A percentile compares a stretch with the other conserved stretches of the same genome.
Conservation (phyloP, 805 yeast genomes). For the Metschnikowia noctiluminum region DNA sequence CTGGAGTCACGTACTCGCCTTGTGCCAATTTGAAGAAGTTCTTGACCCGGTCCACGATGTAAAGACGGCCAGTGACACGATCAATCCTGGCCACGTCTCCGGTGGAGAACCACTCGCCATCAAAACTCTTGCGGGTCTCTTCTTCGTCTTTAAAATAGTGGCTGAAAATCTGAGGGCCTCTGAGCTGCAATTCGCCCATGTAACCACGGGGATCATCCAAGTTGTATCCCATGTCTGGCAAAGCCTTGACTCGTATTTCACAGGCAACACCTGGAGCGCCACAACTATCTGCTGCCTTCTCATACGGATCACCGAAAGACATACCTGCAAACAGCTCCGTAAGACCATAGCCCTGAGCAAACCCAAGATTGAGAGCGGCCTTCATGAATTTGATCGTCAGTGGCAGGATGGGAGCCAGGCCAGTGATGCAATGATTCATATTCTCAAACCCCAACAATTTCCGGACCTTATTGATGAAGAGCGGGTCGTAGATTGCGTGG, state of each 20-base stretch:
- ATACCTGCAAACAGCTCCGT: constrained; percentile 64
- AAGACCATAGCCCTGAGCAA: constrained; percentile 71
- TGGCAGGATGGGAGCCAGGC: constrained; percentile 70
- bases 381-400: constrained; percentile 60
- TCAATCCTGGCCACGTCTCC: constrained; percentile 44
- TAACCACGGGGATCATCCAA: constrained; percentile 23
- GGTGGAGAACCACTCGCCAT: constrained; percentile 51
- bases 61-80: constrained; percentile 46
- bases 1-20: constrained; percentile 68
- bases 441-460: constrained; percentile 36
- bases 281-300: constrained; percentile 50
- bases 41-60: constrained; percentile 65
- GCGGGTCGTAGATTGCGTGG: constrained; percentile 19
- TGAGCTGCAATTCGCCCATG: constrained; percentile 57
- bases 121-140: constrained; percentile 52
- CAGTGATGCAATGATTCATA: constrained; percentile 27
- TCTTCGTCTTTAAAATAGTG: constrained; percentile 55
- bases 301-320: constrained; percentile 38
- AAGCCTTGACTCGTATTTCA: constrained; percentile 55
- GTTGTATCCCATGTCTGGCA: constrained; percentile 58
- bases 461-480: constrained; percentile 13
- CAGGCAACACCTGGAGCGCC: constrained; percentile 57
- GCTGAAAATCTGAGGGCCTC: constrained; percentile 62
- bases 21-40: constrained; percentile 65
- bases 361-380: constrained; percentile 56